phyloP scores from a whole-genome alignment of 2,329 filamentous ascomycete genomes.

The Alternaria triticimaculans region DNA sequence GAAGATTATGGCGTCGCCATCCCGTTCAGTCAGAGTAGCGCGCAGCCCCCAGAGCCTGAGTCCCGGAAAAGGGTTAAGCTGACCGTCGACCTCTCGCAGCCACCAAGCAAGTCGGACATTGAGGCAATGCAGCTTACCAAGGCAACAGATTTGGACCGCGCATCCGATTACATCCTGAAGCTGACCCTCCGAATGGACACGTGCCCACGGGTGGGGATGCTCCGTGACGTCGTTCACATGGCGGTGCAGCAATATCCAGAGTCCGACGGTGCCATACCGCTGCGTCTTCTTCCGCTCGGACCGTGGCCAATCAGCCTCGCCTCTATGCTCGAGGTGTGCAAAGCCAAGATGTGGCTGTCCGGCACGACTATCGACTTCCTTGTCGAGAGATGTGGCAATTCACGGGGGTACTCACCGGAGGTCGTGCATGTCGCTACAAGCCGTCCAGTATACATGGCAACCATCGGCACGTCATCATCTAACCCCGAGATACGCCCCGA shows the following conservation, averaged over 20 bases:
- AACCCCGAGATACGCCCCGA: no score
- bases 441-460: no score
- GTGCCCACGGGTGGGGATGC: not conserved
- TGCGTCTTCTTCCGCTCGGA: no score
- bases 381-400: no score
- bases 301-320: no score
- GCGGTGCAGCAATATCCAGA: not conserved
- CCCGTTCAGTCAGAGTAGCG: not conserved
- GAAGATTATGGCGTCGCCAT: not conserved
- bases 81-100: not conserved
- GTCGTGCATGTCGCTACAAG: no score
- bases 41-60: not conserved
- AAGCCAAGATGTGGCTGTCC: no score
- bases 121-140: not conserved
- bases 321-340: no score
- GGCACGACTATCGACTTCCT: no score
- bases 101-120: not conserved
- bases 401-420: no score
- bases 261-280: not conserved
- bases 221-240: not conserved
- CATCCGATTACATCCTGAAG: not conserved
- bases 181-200: not conserved
- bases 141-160: not conserved
- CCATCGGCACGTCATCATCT: no score
- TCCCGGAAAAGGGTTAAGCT: not conserved